A percentile compares a stretch with the other conserved stretches of the same genome.
Evolutionary conservation across 2,329 filamentous ascomycete species (phyloP).

Genomic region (Hymenotorrendiella dingleyae): DNA sequence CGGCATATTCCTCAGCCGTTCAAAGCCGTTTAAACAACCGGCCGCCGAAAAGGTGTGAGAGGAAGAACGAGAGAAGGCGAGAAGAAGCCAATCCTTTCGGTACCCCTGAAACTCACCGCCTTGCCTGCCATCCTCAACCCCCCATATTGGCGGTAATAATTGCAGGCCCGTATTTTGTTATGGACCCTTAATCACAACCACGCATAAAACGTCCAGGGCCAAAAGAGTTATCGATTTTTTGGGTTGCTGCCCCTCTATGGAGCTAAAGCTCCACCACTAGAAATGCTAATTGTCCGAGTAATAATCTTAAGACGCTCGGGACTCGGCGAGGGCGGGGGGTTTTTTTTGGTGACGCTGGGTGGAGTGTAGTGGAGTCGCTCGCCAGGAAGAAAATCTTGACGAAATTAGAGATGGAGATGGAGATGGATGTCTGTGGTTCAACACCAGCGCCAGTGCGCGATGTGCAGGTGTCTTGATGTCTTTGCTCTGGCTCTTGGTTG

Average conservation of each 20-base stretch:
- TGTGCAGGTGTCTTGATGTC: background rate
- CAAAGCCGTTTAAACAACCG: conserved; percentile 4
- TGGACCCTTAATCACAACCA: background rate
- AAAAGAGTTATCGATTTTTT: conserved; percentile 8
- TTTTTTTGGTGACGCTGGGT: too few species aligned
- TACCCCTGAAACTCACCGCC: conserved; percentile 26
- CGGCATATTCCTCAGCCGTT: conserved; percentile 7
- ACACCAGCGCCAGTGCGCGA: background rate
- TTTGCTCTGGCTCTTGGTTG: background rate
- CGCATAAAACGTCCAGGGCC: background rate
- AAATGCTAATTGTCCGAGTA: too few species aligned
- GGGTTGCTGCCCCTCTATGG: background rate
- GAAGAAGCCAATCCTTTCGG: too few species aligned
- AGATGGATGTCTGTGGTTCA: background rate
- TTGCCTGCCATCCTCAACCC: too few species aligned
- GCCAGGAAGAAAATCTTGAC: too few species aligned
- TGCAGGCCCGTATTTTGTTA: background rate
- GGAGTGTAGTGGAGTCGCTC: too few species aligned
- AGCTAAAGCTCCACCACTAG: background rate
- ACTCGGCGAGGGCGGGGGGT: too few species aligned
- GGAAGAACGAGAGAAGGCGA: background rate
- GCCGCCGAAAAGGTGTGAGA: background rate
- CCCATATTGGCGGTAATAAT: too few species aligned
- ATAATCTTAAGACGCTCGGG: too few species aligned
- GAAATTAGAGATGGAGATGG: too few species aligned